Conservation (phyloP, 495 filamentous ascomycete species). For the Amniculicola lignicola region DNA sequence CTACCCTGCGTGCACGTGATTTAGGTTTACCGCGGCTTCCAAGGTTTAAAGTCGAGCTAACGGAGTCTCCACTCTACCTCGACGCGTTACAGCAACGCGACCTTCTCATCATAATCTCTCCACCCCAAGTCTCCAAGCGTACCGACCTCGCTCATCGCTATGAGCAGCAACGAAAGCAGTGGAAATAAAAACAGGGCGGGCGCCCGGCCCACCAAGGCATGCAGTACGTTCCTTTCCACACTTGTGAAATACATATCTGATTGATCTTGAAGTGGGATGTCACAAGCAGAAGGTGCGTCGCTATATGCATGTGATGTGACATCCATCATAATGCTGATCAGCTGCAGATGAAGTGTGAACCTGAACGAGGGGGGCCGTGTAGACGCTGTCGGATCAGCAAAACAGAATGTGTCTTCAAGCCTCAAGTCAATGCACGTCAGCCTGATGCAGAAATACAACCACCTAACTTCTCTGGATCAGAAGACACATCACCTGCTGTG, state of each 20-base stretch:
- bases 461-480: too few relatives aligned
- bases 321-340: background rate
- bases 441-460: too few relatives aligned
- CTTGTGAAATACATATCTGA: background rate
- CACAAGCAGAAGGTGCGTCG: background rate
- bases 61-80: too few relatives aligned
- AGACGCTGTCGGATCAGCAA: background rate
- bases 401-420: slow-evolving; percentile 2
- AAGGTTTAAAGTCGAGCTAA: too few relatives aligned
- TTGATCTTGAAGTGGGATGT: background rate
- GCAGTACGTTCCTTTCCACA: background rate
- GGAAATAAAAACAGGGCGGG: background rate
- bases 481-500: background rate
- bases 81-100: too few relatives aligned
- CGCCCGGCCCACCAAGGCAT: slow-evolving; percentile 1
- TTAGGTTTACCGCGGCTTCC: too few relatives aligned
- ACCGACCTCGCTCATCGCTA: too few relatives aligned
- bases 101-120: too few relatives aligned
- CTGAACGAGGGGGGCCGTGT: background rate
- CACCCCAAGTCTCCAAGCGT: too few relatives aligned
- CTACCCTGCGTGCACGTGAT: too few relatives aligned
- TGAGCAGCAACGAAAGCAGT: background rate
- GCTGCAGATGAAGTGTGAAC: background rate
- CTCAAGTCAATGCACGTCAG: background rate
- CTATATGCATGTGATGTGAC: background rate